A percentile compares a stretch with the other conserved stretches of the same genome.
Conservation (phyloP, 176 grass and related monocot species). For the Miscanthus lutarioriparius region DNA sequence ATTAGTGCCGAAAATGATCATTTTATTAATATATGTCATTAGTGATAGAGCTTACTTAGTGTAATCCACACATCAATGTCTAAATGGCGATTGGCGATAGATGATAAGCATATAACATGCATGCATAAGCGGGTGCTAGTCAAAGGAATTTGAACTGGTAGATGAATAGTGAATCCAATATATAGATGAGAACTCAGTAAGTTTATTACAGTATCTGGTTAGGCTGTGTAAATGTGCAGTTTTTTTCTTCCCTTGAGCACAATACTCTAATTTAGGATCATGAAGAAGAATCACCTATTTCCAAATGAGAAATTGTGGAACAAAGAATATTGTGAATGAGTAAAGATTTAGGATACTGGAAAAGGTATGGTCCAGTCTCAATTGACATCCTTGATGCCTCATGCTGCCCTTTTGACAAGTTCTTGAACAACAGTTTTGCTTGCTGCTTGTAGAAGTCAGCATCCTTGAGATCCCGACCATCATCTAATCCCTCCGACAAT, state of each 20-base stretch:
- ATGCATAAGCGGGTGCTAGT: background rate
- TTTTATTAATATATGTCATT: background rate
- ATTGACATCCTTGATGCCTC: conserved; percentile 88
- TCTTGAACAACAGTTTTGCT: conserved; percentile 86
- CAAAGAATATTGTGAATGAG: background rate
- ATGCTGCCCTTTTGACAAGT: conserved; percentile 75
- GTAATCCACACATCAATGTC: background rate
- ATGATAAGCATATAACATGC: background rate
- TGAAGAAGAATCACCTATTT: background rate
- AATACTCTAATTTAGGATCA: background rate
- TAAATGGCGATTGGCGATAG: background rate
- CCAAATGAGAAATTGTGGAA: background rate
- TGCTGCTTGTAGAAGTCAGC: conserved; percentile 90
- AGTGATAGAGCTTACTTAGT: background rate
- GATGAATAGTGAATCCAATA: background rate
- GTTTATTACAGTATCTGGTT: background rate
- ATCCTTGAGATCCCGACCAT: conserved; percentile 78
- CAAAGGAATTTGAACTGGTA: conserved; percentile 4
- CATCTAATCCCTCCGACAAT: conserved; percentile 80
- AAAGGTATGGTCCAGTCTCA: conserved; percentile 80
- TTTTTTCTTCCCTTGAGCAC: background rate
- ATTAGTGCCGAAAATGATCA: background rate
- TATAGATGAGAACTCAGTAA: background rate
- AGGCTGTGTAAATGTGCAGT: background rate
- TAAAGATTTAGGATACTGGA: conserved; percentile 65